A percentile compares a stretch with the other conserved stretches of the same genome.
phyloP scores from a whole-genome alignment of 768 basidiomycete genomes.

The Chalciporus chontae region DNA sequence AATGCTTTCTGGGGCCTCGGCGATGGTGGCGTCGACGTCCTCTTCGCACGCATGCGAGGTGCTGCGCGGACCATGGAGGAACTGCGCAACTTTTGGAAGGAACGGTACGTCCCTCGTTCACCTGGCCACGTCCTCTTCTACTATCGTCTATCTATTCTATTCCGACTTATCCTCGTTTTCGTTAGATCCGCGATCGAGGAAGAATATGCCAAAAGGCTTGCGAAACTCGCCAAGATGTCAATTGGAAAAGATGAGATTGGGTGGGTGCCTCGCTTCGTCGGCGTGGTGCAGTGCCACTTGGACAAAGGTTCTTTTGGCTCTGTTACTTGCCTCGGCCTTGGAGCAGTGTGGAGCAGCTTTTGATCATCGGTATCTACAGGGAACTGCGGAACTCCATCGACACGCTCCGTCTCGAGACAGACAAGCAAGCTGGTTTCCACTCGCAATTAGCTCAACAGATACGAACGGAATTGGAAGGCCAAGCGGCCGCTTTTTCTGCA shows the following conservation, averaged over 20 bases:
- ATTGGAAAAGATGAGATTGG: constrained; percentile 92
- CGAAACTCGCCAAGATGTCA: constrained; percentile 69
- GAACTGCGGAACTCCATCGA: constrained; percentile 81
- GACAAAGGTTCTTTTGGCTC: neutral
- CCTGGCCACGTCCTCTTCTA: constrained; percentile 1
- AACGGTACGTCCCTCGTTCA: constrained; percentile 57
- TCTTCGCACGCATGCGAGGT: constrained; percentile 87
- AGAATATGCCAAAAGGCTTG: constrained; percentile 86
- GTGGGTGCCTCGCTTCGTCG: constrained; percentile 43
- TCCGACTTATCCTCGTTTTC: neutral
- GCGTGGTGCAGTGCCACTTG: neutral
- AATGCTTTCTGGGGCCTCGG: constrained; percentile 93
- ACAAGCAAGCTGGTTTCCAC: constrained; percentile 74
- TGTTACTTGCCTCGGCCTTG: neutral
- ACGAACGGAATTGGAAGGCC: constrained; percentile 69
- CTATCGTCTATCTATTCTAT: neutral
- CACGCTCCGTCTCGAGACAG: constrained; percentile 78
- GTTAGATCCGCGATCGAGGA: constrained; percentile 85
- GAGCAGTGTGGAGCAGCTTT: constrained; percentile 6
- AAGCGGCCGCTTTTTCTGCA: constrained; percentile 53
- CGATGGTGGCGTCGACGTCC: constrained; percentile 87
- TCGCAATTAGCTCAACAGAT: constrained; percentile 71
- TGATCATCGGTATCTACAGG: constrained; percentile 39
- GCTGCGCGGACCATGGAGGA: constrained; percentile 87
- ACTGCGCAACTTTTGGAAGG: constrained; percentile 85